Evolutionary conservation across 768 basidiomycete species (phyloP).

Genomic region (Xerocomellus intermedius): DNA sequence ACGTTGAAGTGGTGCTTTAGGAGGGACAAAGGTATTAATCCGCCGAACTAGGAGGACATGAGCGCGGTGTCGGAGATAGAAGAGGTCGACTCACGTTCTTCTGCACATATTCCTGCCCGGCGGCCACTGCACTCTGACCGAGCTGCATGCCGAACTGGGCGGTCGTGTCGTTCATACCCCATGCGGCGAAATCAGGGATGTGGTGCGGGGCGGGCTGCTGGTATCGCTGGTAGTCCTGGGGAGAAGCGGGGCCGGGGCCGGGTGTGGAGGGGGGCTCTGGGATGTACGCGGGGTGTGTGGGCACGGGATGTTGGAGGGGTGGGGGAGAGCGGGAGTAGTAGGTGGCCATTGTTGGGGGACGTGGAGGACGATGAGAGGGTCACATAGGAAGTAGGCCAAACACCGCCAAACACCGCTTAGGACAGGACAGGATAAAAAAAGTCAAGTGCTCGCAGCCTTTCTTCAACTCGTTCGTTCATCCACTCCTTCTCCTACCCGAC

Average conservation of each 20-base stretch:
- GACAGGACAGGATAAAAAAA: slow-evolving; percentile 19
- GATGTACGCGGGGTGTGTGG: slow-evolving; percentile 83
- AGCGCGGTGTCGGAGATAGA: slow-evolving; percentile 3
- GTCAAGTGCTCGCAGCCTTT: background rate
- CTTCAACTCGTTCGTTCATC: slow-evolving; percentile 18
- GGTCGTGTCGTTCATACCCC: slow-evolving; percentile 90
- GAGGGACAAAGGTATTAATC: slow-evolving; percentile 69
- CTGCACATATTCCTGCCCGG: slow-evolving; percentile 94
- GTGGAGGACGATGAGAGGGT: background rate
- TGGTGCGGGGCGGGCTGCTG: slow-evolving; percentile 37
- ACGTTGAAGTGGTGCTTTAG: slow-evolving; percentile 95
- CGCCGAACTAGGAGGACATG: slow-evolving; percentile 58
- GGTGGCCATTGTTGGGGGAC: slow-evolving; percentile 18
- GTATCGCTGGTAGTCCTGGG: slow-evolving; percentile 45
- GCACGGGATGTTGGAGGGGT: slow-evolving; percentile 83
- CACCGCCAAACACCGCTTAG: slow-evolving; percentile 17
- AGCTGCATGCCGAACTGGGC: slow-evolving; percentile 97
- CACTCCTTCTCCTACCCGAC: slow-evolving; percentile 14
- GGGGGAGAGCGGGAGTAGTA: slow-evolving; percentile 63
- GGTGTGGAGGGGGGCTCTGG: slow-evolving; percentile 78
- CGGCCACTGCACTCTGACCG: slow-evolving; percentile 85
- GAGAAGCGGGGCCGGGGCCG: slow-evolving; percentile 64
- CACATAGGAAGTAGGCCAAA: slow-evolving; percentile 9
- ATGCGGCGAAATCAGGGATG: slow-evolving; percentile 55
- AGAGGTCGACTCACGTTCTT: slow-evolving; percentile 65